These are phyloP conservation scores for Neofusicoccum parvum DNA, from an alignment of 2,329 filamentous ascomycete genomes.

Conservation along the genomic window DNA sequence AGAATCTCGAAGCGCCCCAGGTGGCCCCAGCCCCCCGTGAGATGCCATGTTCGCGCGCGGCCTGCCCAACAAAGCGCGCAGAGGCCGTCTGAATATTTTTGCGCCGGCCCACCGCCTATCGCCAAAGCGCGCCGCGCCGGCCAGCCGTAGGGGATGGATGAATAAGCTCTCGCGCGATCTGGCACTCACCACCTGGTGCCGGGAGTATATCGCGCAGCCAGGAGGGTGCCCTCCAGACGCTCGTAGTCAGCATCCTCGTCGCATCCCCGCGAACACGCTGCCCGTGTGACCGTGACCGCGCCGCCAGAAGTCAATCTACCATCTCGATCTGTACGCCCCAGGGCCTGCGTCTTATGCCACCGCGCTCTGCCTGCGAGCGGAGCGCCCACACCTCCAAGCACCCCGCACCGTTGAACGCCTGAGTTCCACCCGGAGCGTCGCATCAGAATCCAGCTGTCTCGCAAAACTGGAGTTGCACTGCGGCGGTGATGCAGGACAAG, in stretches of 20 bases:
- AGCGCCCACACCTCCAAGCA: neutral
- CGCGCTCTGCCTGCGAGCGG: neutral
- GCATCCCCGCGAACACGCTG: neutral
- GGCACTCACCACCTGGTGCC: neutral
- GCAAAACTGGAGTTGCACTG: conserved; percentile 16
- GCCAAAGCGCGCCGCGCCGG: neutral
- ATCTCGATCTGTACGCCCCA: neutral
- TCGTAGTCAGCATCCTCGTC: conserved; percentile 10
- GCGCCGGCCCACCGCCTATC: conserved; percentile 12
- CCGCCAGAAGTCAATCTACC: conserved; percentile 1
- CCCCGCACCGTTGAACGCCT: conserved; percentile 8
- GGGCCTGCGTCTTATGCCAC: neutral
- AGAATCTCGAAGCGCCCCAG: neutral
- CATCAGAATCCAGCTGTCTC: neutral
- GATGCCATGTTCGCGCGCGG: neutral
- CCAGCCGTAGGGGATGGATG: conserved; percentile 7
- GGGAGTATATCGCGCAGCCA: neutral
- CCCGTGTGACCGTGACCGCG: neutral
- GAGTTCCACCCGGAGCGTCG: neutral
- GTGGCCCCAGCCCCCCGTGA: neutral
- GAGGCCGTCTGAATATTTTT: conserved; percentile 10
- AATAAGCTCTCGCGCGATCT: neutral
- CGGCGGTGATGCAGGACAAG: conserved; percentile 14
- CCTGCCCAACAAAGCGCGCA: conserved; percentile 5
- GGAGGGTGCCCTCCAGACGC: neutral